Percentiles rank a stretch among this genome's conserved stretches.
Evolutionary conservation across 768 basidiomycete species (phyloP).

Genomic region (Stropharia rugosoannulata): DNA sequence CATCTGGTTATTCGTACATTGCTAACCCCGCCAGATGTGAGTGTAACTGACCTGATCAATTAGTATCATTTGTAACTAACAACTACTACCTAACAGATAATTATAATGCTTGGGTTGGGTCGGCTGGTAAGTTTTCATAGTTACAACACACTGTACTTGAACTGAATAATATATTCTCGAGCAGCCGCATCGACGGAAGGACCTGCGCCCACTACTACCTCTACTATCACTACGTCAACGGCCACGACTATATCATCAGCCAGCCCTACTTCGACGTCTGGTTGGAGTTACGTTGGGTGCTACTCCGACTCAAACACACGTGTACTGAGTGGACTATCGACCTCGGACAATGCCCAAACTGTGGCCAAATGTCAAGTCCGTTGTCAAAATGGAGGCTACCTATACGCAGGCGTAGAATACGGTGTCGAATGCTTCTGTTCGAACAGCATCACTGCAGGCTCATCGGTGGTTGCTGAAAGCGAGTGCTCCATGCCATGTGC

Average conservation of each 20-base stretch:
- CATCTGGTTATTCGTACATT: conserved; percentile 41
- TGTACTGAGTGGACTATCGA: conserved; percentile 19
- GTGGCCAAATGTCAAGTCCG: conserved; percentile 26
- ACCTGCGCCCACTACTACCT: conserved; percentile 7
- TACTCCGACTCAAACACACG: conserved; percentile 23
- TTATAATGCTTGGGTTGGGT: conserved; percentile 63
- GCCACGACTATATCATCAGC: conserved; percentile 17
- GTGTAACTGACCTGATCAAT: not conserved
- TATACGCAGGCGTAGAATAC: conserved; percentile 31
- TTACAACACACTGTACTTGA: not conserved
- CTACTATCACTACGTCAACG: conserved; percentile 11
- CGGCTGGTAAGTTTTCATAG: conserved; percentile 32
- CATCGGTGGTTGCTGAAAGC: conserved; percentile 14
- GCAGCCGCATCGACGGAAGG: conserved; percentile 13
- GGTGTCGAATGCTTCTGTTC: conserved; percentile 32
- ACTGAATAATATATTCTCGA: not conserved
- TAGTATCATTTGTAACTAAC: not conserved
- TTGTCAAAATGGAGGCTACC: conserved; percentile 25
- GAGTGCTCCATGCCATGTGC: conserved; percentile 32
- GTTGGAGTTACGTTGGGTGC: conserved; percentile 26
- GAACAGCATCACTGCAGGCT: conserved; percentile 20
- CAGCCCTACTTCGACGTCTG: conserved; percentile 14
- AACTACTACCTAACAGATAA: conserved; percentile 42
- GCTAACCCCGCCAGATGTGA: conserved; percentile 35
- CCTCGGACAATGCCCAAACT: conserved; percentile 19